These are phyloP conservation scores for Aspergillus fructus DNA, from an alignment of 2,329 filamentous ascomycete species.

Conservation along the genomic window DNA sequence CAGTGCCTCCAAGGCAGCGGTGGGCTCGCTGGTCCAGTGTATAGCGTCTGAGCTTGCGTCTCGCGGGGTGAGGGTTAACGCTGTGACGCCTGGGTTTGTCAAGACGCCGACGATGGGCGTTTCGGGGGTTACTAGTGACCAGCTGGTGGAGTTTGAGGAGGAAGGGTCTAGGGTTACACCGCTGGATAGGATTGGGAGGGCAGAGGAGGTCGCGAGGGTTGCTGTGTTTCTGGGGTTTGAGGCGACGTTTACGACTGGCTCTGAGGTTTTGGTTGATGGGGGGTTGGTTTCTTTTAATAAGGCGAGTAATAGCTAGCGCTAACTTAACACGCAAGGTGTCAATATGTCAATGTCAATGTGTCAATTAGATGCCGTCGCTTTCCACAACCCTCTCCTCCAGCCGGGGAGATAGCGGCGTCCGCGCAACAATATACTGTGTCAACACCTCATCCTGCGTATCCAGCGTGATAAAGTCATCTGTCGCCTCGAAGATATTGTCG, in stretches of 20 bases:
- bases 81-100: constrained; percentile 13
- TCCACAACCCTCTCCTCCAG: constrained; percentile 5
- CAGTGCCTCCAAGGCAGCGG: constrained; percentile 9
- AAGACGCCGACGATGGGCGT: constrained; percentile 15
- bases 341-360: too few species aligned
- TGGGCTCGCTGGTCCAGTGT: constrained; percentile 10
- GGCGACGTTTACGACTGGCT: constrained; percentile 12
- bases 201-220: constrained; percentile 7
- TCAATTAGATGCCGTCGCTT: neutral
- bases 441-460: constrained; percentile 6
- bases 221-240: constrained; percentile 13
- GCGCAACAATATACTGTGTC: constrained; percentile 1
- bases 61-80: constrained; percentile 8
- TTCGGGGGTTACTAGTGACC: neutral
- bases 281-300: neutral
- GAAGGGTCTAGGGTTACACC: constrained; percentile 7
- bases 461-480: constrained; percentile 4
- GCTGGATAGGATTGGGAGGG: constrained; percentile 4
- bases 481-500: constrained; percentile 4
- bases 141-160: constrained; percentile 8
- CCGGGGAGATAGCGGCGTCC: neutral
- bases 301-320: too few species aligned
- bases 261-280: constrained; percentile 11
- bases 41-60: constrained; percentile 10
- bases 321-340: too few species aligned